Base-by-base conservation (phyloP, 305 asterid genomes). In the Rubia tinctorum region DNA sequence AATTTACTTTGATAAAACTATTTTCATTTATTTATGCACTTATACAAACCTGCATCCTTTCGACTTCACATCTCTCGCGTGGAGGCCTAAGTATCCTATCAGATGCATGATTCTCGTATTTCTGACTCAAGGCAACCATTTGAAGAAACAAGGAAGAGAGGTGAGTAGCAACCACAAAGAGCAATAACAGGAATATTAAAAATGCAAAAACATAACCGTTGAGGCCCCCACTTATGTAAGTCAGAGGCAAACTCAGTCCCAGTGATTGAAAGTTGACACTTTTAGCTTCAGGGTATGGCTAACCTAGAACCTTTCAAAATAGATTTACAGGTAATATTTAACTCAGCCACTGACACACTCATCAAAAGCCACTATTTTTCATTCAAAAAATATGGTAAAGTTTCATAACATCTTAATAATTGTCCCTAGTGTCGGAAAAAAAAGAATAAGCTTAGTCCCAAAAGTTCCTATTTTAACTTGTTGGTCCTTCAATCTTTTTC, bases 71-170 rank as follows among this genome's bases (percentile, higher is more conserved):
- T n/a, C 87, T 92, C 68, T 77, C 91, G 68, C 87, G 84, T 61
- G 80, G 86, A 70, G 98, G 98, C 80, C 83, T 61, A 71, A 85
- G 20, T 63, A 90, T 84, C 74, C 93, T 85, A 81, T 95, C 99
- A 60, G 85, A 71, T 71, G 93, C 76, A 49, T 75, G 77, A 78
- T 90, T 90, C 67, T 69, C 85, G 66, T 94, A 88, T 80, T 79
- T 91, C 87, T 83, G 91, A 79, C 78, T 61, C 77, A 85, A 17
- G 77, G 96, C 93, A 49, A 81, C 1, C 79, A 80, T 80, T 69
- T 37, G 22, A 3, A 18, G 23, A 66, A 51, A 34, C 20, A 42
- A 43, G 42, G 42, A 27, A 40, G 73, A 44, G 75, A 74, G 45
- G 37, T 34, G 44, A 53, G 69, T 69, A 75, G 61, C 55, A 74